Evolutionary conservation across 78 protist species (phyloP), one percentile per base, ranked within the genome.

Genomic region (Speleostelium caveatum): DNA sequence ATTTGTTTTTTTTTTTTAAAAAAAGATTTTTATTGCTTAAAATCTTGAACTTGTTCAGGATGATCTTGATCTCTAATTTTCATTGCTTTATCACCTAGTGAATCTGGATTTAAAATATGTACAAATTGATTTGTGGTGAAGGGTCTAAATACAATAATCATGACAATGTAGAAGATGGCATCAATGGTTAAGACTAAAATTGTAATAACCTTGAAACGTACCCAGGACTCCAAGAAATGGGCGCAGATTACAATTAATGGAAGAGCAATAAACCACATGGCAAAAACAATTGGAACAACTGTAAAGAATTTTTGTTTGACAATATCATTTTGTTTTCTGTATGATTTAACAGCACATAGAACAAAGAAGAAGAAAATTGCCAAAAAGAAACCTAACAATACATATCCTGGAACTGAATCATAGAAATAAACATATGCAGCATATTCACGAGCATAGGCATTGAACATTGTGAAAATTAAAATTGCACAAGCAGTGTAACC

Each of bases 151-250:
- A 79, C 24, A 24, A 79, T 16, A 1, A 39, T 24, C 2, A 79
- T 24, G 67, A 55, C 51, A 16, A 53, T 22, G 69, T 36, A 79
- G 38, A 65, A 79, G 36, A 79, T 65, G 0, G 78, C 35, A 22
- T 79, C 74, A 17, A 79, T 72, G 22, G 39, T 39, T 4, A 79
- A 32, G 36, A 67, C 67, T 14, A 79, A 55, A n/a, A 65, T n/a
- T 0, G 74, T 36, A n/a, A 79, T 72, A 16, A 53, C 66, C 38
- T 79, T 79, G 41, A 67, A 72, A 24, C 74, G 28, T 1, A 67
- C 66, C 89, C 89, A 79, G 26, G 89, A 42, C 19, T 79, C 89
- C 69, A 79, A 33, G 55, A 79, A 79, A 59, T 79, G 89, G 17
- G 89, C 73, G 0, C 65, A 65, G 2, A 68, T 33, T 1, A 79